Conservation (phyloP, 257 asterid species). For the Anisodus acutangulus region DNA sequence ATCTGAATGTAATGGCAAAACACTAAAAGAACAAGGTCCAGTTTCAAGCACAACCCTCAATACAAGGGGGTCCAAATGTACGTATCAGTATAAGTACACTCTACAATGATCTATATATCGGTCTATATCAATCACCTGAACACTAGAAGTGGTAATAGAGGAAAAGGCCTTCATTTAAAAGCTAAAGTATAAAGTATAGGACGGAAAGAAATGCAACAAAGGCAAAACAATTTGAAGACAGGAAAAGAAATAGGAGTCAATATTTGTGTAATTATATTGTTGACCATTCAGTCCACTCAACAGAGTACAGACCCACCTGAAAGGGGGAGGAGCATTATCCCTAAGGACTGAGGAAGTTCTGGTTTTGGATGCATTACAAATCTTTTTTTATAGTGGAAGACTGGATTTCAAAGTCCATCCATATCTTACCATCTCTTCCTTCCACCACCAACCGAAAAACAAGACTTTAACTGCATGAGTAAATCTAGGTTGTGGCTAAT, state of each 20-base stretch:
- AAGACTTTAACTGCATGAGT: constrained; percentile 32
- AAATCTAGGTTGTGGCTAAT: constrained; percentile 38
- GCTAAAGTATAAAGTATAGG: constrained; percentile 33
- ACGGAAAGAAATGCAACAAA: constrained; percentile 40
- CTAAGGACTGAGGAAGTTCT: constrained; percentile 46
- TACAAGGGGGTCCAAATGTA: constrained; percentile 28
- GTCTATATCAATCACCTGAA: constrained; percentile 44
- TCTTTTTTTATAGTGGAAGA: constrained; percentile 63
- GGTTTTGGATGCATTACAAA: constrained; percentile 51
- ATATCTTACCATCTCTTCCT: constrained; percentile 47
- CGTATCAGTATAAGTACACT: constrained; percentile 46
- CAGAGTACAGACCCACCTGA: constrained; percentile 54
- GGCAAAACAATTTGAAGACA: constrained; percentile 59
- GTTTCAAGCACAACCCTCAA: not conserved
- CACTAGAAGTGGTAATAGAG: constrained; percentile 11
- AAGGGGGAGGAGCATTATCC: constrained; percentile 44
- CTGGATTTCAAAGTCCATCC: constrained; percentile 66
- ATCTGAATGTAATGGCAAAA: not conserved
- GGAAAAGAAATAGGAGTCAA: constrained; percentile 75
- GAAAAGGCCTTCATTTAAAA: constrained; percentile 18
- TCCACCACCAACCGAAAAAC: constrained; percentile 59
- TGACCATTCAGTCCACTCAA: constrained; percentile 73
- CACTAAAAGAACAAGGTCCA: not conserved
- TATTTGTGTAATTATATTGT: constrained; percentile 59
- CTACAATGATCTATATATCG: constrained; percentile 36